Base-by-base conservation (phyloP, 495 filamentous ascomycete species). In the Penicillium lagena region DNA sequence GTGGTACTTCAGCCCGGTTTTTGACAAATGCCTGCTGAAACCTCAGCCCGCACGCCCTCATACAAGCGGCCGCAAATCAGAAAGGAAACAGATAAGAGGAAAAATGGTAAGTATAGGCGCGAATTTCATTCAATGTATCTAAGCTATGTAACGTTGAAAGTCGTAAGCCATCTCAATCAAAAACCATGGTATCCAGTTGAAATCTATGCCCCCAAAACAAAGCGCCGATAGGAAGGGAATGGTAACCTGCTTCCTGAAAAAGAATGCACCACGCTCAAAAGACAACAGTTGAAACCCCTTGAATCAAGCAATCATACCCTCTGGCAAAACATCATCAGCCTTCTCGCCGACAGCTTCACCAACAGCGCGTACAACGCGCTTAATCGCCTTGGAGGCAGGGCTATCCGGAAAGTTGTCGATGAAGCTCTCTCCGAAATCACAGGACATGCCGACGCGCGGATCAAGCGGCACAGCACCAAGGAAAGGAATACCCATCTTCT, bases 341-440 rank as follows among this genome's bases (percentile, higher is more conserved):
- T 72, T 61, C 41, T 76, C 63, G 9, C 85, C 85, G 44, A 91
- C 75, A 47, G 83, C 69, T 44, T 70, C 65, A 29, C 77, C 81
- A 34, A 95, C 68, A 17, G 75, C 78, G 36, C 72, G 77, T 6
- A 96, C 91, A 22, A 96, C 88, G 28, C 64, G 66, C 66, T 77
- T 81, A 29, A 96, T 75, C 4, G 89, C 89, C 47, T 70, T 70
- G 53, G 85, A 90, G 2, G 90, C 90, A 27, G 91, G 90, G 52
- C 87, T 95, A 49, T 97, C 91, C 0, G 91, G 87, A 62, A 85
- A 98, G 35, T 79, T 78, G 45, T 97, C 90, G 53, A 97, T 87
- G 66, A 96, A 97, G 60, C 89, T 96, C 77, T 97, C 94, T 1
- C 93, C 93, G 66, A 86, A 96, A 60, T 98, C 93, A 55, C 90